Conservation (phyloP, 495 filamentous ascomycete species). For the Tuber brumale region DNA sequence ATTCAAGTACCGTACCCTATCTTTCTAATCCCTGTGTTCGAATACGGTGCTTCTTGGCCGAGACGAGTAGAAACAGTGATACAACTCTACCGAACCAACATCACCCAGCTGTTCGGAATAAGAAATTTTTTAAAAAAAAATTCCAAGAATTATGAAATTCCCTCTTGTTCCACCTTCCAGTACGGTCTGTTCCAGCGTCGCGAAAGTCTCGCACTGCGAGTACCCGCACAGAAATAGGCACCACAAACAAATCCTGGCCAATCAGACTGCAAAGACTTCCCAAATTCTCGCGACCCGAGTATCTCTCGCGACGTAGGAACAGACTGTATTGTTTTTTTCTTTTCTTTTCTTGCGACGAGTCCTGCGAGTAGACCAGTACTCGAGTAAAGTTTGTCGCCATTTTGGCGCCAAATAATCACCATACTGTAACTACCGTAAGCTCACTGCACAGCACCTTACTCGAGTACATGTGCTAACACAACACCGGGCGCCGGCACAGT, state of each 20-base stretch:
- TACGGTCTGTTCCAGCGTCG: not conserved
- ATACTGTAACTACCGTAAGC: too few species aligned
- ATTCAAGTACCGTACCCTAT: not conserved
- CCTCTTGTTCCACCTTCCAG: not conserved
- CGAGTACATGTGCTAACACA: too few species aligned
- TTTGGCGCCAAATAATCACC: not conserved
- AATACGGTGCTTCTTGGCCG: not conserved
- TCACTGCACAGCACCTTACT: not conserved
- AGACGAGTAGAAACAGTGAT: not conserved
- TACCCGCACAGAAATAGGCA: too few species aligned
- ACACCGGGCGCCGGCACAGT: too few species aligned
- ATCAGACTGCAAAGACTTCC: too few species aligned
- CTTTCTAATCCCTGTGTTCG: not conserved
- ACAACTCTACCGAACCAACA: not conserved
- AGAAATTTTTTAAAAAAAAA: slow-evolving; percentile 1
- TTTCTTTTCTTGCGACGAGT: not conserved
- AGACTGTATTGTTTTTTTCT: not conserved
- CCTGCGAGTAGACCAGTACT: not conserved
- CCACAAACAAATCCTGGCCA: too few species aligned
- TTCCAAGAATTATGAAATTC: not conserved
- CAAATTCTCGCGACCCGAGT: too few species aligned
- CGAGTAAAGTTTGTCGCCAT: slow-evolving; percentile 6
- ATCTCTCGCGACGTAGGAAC: too few species aligned
- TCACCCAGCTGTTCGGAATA: not conserved
- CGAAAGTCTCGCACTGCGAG: too few species aligned